Conservation (phyloP, 768 basidiomycete genomes). For the Sistotremastrum niveocremeum region DNA sequence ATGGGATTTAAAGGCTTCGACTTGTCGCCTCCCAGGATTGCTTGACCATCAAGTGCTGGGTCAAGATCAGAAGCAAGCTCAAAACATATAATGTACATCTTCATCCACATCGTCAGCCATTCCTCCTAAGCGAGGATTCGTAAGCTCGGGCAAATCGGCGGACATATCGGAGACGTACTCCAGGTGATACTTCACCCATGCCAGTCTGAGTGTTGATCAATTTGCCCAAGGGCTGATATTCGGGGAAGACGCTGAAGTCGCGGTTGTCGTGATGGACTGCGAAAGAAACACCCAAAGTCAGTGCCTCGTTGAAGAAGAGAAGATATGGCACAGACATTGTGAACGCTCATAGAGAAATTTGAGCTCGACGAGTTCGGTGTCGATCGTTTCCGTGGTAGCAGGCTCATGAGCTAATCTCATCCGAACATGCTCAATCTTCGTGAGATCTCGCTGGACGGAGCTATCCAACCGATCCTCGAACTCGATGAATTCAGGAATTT, state of each 20-base stretch:
- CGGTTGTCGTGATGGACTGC: conserved; percentile 80
- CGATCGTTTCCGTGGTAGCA: conserved; percentile 55
- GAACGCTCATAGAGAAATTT: conserved; percentile 66
- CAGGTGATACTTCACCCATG: conserved; percentile 47
- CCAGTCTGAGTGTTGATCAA: conserved; percentile 55
- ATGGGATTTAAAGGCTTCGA: too few relatives aligned
- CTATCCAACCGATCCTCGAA: conserved; percentile 75
- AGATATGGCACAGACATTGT: conserved; percentile 25
- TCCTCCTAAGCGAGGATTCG: conserved; percentile 30
- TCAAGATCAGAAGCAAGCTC: conserved; percentile 72
- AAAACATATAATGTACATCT: conserved; percentile 65
- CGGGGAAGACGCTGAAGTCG: conserved; percentile 65
- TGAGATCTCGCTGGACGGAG: conserved; percentile 71
- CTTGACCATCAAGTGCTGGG: neutral
- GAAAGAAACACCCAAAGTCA: neutral
- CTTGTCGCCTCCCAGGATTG: too few relatives aligned
- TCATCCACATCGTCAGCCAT: conserved; percentile 62
- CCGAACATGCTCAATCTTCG: conserved; percentile 73
- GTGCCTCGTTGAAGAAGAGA: neutral
- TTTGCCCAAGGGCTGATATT: conserved; percentile 52
- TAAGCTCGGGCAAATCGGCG: neutral
- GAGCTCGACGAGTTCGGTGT: conserved; percentile 73
- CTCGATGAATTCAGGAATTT: conserved; percentile 75
- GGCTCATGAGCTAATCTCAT: conserved; percentile 71
- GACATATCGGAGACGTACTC: conserved; percentile 31